Conservation (phyloP, 352 stramenopile species). For the Globisporangium iwayamae region DNA sequence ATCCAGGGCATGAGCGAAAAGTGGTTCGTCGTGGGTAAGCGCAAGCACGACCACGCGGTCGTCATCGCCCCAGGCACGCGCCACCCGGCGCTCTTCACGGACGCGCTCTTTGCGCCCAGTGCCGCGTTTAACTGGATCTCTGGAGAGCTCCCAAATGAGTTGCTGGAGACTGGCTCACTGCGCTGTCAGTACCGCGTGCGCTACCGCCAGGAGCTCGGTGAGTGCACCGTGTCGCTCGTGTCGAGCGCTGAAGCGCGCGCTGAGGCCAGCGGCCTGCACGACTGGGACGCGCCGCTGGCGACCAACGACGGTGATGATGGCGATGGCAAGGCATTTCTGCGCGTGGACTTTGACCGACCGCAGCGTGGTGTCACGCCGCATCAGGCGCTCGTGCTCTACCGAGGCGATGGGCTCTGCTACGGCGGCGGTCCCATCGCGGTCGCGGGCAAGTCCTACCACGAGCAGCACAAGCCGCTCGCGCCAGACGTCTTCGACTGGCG, state of each 20-base stretch:
- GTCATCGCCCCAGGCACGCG: conserved; percentile 88
- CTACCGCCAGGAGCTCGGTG: conserved; percentile 70
- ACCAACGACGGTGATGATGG: conserved; percentile 10
- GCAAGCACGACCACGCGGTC: conserved; percentile 66
- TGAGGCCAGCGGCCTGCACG: conserved; percentile 43
- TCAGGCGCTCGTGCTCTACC: conserved; percentile 87
- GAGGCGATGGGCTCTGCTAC: conserved; percentile 72
- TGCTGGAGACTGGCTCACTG: conserved; percentile 36
- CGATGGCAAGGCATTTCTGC: conserved; percentile 33
- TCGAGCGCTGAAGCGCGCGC: conserved; percentile 27
- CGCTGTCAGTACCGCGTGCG: conserved; percentile 78
- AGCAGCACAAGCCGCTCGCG: conserved; percentile 43
- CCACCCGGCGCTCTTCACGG: conserved; percentile 89
- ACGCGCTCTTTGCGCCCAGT: conserved; percentile 76
- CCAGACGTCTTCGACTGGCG: conserved; percentile 57
- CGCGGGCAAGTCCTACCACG: conserved; percentile 65
- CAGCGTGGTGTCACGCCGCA: conserved; percentile 82
- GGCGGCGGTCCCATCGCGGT: conserved; percentile 69
- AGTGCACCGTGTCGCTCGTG: conserved; percentile 65
- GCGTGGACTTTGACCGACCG: conserved; percentile 76
- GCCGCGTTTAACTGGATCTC: conserved; percentile 90
- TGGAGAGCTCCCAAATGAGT: conserved; percentile 35
- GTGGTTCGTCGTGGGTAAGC: conserved; percentile 89
- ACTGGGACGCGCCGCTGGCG: conserved; percentile 30
- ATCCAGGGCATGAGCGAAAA: conserved; percentile 86